Evolutionary conservation across 108 stramenopile species (phyloP).

Genomic region (Epithemia pelagica): DNA sequence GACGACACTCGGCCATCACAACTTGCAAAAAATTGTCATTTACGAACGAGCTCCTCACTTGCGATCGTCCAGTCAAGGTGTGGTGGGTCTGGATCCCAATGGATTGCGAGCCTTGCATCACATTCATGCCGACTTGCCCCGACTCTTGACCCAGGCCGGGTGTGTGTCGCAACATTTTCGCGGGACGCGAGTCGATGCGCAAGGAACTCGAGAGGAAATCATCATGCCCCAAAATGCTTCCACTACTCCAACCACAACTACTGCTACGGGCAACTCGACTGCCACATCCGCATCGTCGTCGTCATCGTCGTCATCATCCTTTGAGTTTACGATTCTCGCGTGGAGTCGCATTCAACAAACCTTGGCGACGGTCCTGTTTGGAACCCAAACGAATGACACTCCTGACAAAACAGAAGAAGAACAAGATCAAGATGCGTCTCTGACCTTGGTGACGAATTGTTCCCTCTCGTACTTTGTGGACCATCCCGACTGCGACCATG

Average conservation of each 20-base stretch:
- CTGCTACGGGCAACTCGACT: too few relatives aligned
- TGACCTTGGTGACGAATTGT: not conserved
- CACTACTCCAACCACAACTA: too few relatives aligned
- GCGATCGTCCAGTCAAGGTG: not conserved
- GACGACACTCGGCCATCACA: too few relatives aligned
- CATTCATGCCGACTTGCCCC: not conserved
- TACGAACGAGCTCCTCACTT: not conserved
- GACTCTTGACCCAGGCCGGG: not conserved
- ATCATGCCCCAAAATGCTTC: not conserved
- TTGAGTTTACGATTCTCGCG: not conserved
- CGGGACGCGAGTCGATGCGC: not conserved
- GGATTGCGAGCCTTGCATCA: constrained; percentile 1
- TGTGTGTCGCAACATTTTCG: too few relatives aligned
- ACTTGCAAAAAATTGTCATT: not conserved
- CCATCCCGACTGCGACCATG: not conserved
- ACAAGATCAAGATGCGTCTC: not conserved
- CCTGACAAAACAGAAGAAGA: too few relatives aligned
- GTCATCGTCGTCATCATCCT: too few relatives aligned
- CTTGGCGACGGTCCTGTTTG: not conserved
- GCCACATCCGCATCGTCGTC: too few relatives aligned
- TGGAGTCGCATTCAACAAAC: not conserved
- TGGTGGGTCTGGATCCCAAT: not conserved
- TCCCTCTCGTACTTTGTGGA: not conserved
- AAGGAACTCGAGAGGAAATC: not conserved
- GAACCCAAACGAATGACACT: too few relatives aligned